Evolutionary conservation across 2,329 filamentous ascomycete species (phyloP), one percentile per base, ranked within the genome.

Genomic region (Penicillium paneum): DNA sequence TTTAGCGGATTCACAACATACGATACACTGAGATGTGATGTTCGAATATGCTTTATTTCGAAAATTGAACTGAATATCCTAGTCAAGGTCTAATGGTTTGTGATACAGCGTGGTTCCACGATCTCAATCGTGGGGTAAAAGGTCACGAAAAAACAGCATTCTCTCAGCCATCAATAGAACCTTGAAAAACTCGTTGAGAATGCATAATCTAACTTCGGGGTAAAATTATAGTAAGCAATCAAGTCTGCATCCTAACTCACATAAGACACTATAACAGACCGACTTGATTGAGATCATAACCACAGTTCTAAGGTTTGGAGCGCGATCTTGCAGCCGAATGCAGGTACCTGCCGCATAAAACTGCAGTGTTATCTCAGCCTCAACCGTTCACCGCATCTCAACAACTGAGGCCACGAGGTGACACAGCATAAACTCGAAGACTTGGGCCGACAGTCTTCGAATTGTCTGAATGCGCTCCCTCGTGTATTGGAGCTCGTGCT

Each of bases 271-370:
- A 24, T 24, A 43, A 51, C 52, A 61, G 43, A 56, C 55, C 34
- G 40, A 54, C 19, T 51, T 24, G 8, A 32, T 60, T 56, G n/a
- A 35, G 40, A 57, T 56, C 26, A 21, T 51, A 40, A 47, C 44
- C 17, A 34, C 32, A 19, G 26, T 45, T 49, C n/a, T 44, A 51
- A 42, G 24, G n/a, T 36, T 52, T 43, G 39, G 31, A 44, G 47
- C 43, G 42, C 28, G 53, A 52, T 55, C 53, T 47, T 47, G 53
- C 53, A 55, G 46, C 24, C 17, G 19, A 28, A 61, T 50, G 61
- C 60, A 63, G 56, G 62, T 64, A 64, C 56, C 26, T 61, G 56
- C 44, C 53, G 57, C 51, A 35, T 55, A 47, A 41, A 24, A 17
- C 32, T 40, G 40, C 15, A 12, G 38, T 52, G 5, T 24, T 34